Evolutionary conservation across 1,284 basidiomycete species (phyloP).

Genomic region (Marasmius sp.): DNA sequence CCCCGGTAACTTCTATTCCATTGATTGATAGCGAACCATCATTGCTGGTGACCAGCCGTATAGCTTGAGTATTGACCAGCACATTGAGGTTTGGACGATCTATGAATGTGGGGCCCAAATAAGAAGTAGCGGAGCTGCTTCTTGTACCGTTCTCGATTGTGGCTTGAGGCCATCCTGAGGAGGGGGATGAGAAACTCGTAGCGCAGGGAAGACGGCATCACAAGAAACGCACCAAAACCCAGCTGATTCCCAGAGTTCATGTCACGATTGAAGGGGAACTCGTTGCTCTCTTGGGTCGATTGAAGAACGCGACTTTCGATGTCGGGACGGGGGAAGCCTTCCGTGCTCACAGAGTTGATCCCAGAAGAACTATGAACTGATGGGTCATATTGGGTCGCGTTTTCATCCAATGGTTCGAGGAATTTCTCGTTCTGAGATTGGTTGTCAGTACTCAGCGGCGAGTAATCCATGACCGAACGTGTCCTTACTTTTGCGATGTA

Average conservation of each 20-base stretch:
- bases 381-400: constrained; percentile 4
- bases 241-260: constrained; percentile 32
- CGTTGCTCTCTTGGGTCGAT: constrained; percentile 13
- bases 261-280: constrained; percentile 32
- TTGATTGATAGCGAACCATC: background rate
- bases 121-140: constrained; percentile 33
- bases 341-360: constrained; percentile 7
- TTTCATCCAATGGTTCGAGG: background rate
- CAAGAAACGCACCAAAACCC: constrained; percentile 26
- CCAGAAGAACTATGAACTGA: constrained; percentile 9
- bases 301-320: background rate
- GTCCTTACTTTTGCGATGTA: constrained; percentile 24
- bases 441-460: background rate
- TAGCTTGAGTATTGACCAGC: constrained; percentile 23
- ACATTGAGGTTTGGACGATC: constrained; percentile 35
- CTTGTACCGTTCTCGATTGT: constrained; percentile 28
- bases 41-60: constrained; percentile 8
- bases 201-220: background rate
- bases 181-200: background rate
- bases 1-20: constrained; percentile 12
- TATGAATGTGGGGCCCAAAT: constrained; percentile 31
- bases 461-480: background rate
- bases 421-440: constrained; percentile 7
- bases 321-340: background rate
- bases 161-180: constrained; percentile 20